Base-by-base conservation (phyloP, 805 yeast species). In the Ogataea pilisensis region DNA sequence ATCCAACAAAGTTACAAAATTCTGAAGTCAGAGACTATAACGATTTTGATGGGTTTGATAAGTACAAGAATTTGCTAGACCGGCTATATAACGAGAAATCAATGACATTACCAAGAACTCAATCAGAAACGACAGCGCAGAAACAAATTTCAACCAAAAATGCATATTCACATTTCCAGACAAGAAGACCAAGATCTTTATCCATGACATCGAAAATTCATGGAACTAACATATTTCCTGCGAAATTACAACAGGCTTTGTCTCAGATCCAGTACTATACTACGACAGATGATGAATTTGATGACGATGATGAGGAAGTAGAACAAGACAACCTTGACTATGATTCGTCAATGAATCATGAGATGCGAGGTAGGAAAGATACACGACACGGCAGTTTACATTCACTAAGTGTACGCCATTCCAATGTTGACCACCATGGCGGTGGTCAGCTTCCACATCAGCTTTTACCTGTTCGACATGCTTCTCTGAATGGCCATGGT, bases 21-120 rank as follows among this genome's bases (percentile, higher is more conserved):
- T 18, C 26, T 17, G 41, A 34, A 17, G 31, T 46, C 20, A 31
- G 27, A 14, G 38, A 44, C 34, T 38, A 32, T 20, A 18, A 45
- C 11, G 56, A 54, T 26, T 46, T 44, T 19, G 48, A 49, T 21
- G 46, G 43, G 25, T 54, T 57, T 21, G 55, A 52, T 24, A 43
- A 46, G 21, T 56, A 56, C 43, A 50, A 48, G 34, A 35, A 36
- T 18, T 54, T 59, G 58, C 43, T 57, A 21, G 48, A 55, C 39
- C 37, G 32, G 26, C 42, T 48, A 16, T 53, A 53, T 35, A 42
- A 27, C 35, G 49, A 44, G 31, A 30, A 31, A 30, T 12, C 20
- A 5, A 4, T 18, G 19, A 19, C 4, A 12, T 18, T 19, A 8
- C 12, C 18, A 29, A 17, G n/a, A n/a, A n/a, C n/a, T n/a, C n/a